Percentiles rank a stretch among this genome's conserved stretches.
Evolutionary conservation across 2,329 filamentous ascomycete species (phyloP).

Genomic region (Orbilia blumenaviensis): DNA sequence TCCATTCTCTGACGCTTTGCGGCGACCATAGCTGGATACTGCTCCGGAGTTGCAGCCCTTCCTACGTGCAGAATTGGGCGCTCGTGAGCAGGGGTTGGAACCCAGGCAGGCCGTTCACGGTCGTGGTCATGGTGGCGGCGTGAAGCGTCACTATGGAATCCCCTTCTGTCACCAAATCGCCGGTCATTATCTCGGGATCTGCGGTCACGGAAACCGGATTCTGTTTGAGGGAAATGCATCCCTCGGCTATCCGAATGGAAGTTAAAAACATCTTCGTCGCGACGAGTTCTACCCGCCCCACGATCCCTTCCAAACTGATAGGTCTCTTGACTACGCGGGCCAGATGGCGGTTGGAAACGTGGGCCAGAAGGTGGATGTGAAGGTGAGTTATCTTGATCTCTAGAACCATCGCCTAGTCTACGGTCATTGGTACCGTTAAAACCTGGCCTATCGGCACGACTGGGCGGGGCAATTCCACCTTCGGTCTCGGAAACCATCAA

Average conservation of each 20-base stretch:
- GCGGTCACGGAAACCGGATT: slow-evolving; percentile 41
- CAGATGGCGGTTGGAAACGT: slow-evolving; percentile 41
- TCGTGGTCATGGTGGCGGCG: slow-evolving; percentile 53
- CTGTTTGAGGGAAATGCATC: slow-evolving; percentile 43
- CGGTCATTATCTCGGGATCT: slow-evolving; percentile 27
- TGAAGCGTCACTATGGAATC: slow-evolving; percentile 34
- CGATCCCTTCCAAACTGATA: slow-evolving; percentile 33
- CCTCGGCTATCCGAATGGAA: slow-evolving; percentile 42
- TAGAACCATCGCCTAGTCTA: background rate
- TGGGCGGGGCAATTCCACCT: background rate
- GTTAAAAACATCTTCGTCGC: slow-evolving; percentile 31
- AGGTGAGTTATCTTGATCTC: background rate
- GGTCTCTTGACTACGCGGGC: slow-evolving; percentile 24
- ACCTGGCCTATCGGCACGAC: background rate
- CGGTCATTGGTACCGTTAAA: slow-evolving; percentile 4
- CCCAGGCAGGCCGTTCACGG: slow-evolving; percentile 53
- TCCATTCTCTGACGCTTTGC: slow-evolving; percentile 52
- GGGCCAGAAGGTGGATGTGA: slow-evolving; percentile 5
- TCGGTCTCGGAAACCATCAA: slow-evolving; percentile 27
- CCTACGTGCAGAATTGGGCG: slow-evolving; percentile 38
- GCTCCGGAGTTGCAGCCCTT: slow-evolving; percentile 45
- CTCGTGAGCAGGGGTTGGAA: slow-evolving; percentile 39
- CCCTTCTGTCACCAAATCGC: slow-evolving; percentile 39
- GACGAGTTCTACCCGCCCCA: background rate
- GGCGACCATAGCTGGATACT: slow-evolving; percentile 48